Base-by-base conservation (phyloP, 257 asterid species). In the Orobanche coerulescens region DNA sequence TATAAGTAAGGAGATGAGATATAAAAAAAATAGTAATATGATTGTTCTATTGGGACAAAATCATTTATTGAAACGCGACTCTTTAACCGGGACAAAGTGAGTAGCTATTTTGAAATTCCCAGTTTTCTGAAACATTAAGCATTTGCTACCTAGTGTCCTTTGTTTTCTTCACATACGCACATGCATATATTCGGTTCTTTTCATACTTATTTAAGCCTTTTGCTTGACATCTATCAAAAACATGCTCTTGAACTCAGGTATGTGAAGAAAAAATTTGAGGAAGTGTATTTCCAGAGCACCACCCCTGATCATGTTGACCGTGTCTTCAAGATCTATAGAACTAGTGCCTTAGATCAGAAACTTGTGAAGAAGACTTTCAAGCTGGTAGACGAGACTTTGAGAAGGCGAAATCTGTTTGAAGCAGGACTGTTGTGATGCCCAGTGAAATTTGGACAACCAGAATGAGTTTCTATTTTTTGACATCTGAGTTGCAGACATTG, bases 301-400 rank as follows among this genome's bases (percentile, higher is more conserved):
- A 75, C 94, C 31, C 97, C 97, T n/a, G 97, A 89, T 65, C 70
- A 88, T 23, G 96, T 89, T 44, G 97, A 93, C 56, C 86, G 98
- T 36, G 97, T 89, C 22, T 93, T 93, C 66, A 93, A 89, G 85
- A 93, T 93, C 69, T 93, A 89, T 39, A 73, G 98, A 79, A 93
- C 98, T 19, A 93, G 94, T 2, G 98, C 98, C 37, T 84, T 93
- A 47, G 98, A 93, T 72, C 96, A 86, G 82, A 89, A 89, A 81
- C 96, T 93, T 30, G 96, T 93, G 71, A 93, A 93, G 86, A 93
- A 93, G 85, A 93, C 98, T 16, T 93, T 93, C 95, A 93, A 93
- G 78, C 82, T 93, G 69, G 96, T 93, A 0, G 97, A 93, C 11
- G 98, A 93, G 79, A 93, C 98, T 22, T 69, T 93, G 88, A 86